Evolutionary conservation across 2,329 filamentous ascomycete genomes (phyloP).

Genomic region (Cladosporium sp.): DNA sequence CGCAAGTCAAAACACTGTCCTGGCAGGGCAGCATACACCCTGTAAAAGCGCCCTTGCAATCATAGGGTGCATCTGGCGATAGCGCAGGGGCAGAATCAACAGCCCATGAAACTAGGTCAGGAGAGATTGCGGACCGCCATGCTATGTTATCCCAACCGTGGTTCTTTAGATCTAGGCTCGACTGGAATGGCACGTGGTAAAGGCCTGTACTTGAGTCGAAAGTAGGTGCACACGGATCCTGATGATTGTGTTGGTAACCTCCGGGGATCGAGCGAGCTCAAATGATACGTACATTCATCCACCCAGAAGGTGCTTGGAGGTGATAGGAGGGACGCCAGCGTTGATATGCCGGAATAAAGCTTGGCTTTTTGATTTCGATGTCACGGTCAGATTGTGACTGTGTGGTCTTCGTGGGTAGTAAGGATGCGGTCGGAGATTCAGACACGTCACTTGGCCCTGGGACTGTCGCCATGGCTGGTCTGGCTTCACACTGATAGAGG

Average conservation of each 20-base stretch:
- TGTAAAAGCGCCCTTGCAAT: slow-evolving; percentile 45
- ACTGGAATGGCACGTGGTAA: slow-evolving; percentile 47
- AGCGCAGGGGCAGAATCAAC: slow-evolving; percentile 35
- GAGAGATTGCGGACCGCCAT: slow-evolving; percentile 45
- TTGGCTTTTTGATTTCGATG: no score
- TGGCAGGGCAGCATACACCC: slow-evolving; percentile 42
- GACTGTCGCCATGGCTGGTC: no score
- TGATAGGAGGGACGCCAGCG: slow-evolving; percentile 40
- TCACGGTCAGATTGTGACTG: no score
- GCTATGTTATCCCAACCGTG: slow-evolving; percentile 47
- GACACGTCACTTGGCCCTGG: no score
- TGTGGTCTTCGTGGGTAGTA: no score
- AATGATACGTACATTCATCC: slow-evolving; percentile 41
- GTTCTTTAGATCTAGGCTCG: slow-evolving; percentile 43
- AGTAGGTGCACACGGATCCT: slow-evolving; percentile 46
- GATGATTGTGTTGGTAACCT: not conserved
- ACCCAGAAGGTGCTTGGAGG: slow-evolving; percentile 41
- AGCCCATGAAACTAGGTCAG: slow-evolving; percentile 45
- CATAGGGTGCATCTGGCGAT: slow-evolving; percentile 41
- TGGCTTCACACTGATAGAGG: no score
- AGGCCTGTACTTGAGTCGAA: slow-evolving; percentile 43
- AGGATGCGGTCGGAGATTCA: no score
- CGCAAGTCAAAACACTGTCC: slow-evolving; percentile 38
- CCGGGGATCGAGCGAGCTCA: no score
- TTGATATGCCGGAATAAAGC: slow-evolving; percentile 22